A percentile compares a stretch with the other conserved stretches of the same genome.
phyloP scores from a whole-genome alignment of 306 rosid genomes.

The Mimosa bimucronata region DNA sequence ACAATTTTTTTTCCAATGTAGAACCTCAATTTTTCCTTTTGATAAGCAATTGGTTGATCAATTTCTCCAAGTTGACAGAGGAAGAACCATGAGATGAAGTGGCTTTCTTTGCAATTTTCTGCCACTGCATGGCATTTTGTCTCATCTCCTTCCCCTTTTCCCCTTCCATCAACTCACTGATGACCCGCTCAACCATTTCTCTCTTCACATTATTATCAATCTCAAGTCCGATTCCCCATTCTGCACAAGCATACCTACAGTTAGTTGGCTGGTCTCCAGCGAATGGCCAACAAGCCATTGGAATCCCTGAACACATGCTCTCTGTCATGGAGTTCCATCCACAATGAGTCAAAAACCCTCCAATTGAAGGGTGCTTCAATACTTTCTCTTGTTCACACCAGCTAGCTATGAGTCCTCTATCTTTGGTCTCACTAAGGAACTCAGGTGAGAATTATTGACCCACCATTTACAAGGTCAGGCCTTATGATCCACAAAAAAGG shows the following conservation, averaged over 20 bases:
- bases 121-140: neutral
- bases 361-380: neutral
- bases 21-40: neutral
- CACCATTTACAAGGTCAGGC: neutral
- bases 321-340: conserved; percentile 7
- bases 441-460: neutral
- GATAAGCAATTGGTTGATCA: neutral
- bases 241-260: neutral
- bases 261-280: neutral
- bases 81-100: neutral
- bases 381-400: conserved; percentile 16
- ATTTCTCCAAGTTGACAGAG: neutral
- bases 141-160: neutral
- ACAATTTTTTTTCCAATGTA: neutral
- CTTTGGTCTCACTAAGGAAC: neutral
- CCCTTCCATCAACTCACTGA: neutral
- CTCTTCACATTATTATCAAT: neutral
- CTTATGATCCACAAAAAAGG: conserved; percentile 11
- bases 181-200: neutral
- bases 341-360: conserved; percentile 10
- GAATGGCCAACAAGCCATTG: conserved; percentile 9
- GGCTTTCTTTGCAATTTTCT: neutral
- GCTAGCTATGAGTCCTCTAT: neutral
- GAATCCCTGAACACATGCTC: neutral
- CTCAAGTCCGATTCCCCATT: neutral